Base-by-base conservation (phyloP, 1,284 basidiomycete species). In the Leucoagaricus sp. region DNA sequence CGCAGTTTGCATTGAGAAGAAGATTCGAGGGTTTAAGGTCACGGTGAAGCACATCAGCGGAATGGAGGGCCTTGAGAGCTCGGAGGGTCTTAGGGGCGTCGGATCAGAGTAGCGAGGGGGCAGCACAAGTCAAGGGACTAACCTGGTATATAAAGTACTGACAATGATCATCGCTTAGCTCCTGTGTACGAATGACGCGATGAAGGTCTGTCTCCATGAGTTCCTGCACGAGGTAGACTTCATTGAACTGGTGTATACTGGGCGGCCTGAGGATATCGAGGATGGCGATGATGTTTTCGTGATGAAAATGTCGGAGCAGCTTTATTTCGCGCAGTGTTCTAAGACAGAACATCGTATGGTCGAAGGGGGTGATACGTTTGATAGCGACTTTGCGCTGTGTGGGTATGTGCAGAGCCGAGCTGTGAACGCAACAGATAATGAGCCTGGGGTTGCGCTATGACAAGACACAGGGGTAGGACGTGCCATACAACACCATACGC, bases 11-110 rank as follows among this genome's bases (percentile, higher is more conserved):
- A 67, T 97, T 97, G 54, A 98, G 80, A n/a, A 97, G 84, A 7
- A 97, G 80, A 67, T 98, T 98, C 31, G 94, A 95, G 0, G 95
- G 95, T 73, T 98, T 98, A 63, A 98, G 84, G 72, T 98, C 95
- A 58, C 96, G 89, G 70, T 98, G 95, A 64, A 97, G 90, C 62
- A 98, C 94, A 70, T 95, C 93, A 21, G 96, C 94, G 0, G 91
- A 94, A 69, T 98, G 95, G 3, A 98, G 78, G 0, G 94, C 94
- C 72, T 98, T 98, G 68, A 98, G 82, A 0, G 94, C 96, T 44
- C 96, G 88, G 15, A 97, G 84, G 0, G 93, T 96, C 70, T 94
- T 68, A 53, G 59, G 45, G 41, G 25, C 19, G 31, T 45, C 17
- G 15, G 26, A 51, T 47, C 29, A 51, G 49, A n/a, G 42, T 23